Evolutionary conservation across 352 stramenopile species (phyloP), one percentile per base, ranked within the genome.

Genomic region (Pythium biforme): DNA sequence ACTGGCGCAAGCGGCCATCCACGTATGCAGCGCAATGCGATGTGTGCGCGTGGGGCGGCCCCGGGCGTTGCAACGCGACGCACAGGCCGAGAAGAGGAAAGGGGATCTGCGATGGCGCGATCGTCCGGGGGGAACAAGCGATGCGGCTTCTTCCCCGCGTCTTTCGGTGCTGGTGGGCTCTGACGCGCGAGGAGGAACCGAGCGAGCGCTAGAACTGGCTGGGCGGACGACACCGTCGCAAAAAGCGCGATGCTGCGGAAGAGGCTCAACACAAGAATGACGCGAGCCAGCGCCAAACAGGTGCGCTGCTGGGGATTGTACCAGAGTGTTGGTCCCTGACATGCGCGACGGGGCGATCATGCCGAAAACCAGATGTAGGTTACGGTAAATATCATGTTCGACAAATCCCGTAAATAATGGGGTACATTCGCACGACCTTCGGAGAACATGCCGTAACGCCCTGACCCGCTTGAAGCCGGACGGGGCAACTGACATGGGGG

Each of bases 391-490:
- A n/a, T 23, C 46, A n/a, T 37, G 14, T 20, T 10, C 3, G 20
- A 11, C 14, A 7, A 27, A 3, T 20, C 29, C 52, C 54, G 6
- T 62, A 62, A 46, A 19, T 55, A 48, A 39, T 22, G 8, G 40
- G 31, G 3, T 26, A 29, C 26, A 10, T 66, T 66, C 49, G 51
- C 9, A 34, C 50, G 29, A 66, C 59, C 48, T 66, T 66, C 59
- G 25, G 10, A 26, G 34, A 26, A 64, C 59, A n/a, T 55, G 9
- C 11, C 45, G 14, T 19, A 20, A 53, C 11, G 46, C 25, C 20
- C 45, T 53, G n/a, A n/a, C n/a, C n/a, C n/a, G n/a, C n/a, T n/a
- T n/a, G n/a, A n/a, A n/a, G n/a, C n/a, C n/a, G n/a, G n/a, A n/a
- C n/a, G n/a, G n/a, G n/a, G n/a, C n/a, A n/a, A n/a, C n/a, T n/a